These are phyloP conservation scores for Paraurostyla sp. DNA, from an alignment of 73 alveolate species.

Conservation along the genomic window DNA sequence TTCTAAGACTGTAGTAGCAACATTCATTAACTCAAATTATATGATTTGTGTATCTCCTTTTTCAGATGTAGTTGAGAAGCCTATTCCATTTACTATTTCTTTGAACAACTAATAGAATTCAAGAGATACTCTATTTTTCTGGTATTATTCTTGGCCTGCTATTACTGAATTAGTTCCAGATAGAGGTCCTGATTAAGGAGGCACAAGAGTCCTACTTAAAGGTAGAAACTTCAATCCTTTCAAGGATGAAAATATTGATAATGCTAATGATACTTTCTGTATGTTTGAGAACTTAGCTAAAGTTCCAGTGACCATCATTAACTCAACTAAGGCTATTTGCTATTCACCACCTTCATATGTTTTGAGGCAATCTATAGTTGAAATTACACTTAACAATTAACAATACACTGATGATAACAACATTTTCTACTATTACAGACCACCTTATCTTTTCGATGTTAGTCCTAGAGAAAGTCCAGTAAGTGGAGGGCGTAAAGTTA, in stretches of 20 bases:
- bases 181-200: constrained; percentile 96
- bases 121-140: constrained; percentile 82
- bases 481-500: constrained; percentile 87
- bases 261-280: constrained; percentile 90
- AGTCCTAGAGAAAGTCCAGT: constrained; percentile 93
- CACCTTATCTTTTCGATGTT: constrained; percentile 88
- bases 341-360: constrained; percentile 93
- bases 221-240: constrained; percentile 95
- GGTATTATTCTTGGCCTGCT: constrained; percentile 90
- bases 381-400: constrained; percentile 83
- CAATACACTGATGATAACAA: constrained; percentile 91
- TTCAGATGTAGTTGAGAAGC: constrained; percentile 90
- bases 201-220: constrained; percentile 81
- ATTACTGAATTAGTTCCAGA: constrained; percentile 85
- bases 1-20: constrained; percentile 89
- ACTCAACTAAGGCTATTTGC: constrained; percentile 87
- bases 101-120: constrained; percentile 92
- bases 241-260: constrained; percentile 79
- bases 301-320: constrained; percentile 84
- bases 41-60: constrained; percentile 88
- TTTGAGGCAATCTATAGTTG: constrained; percentile 83
- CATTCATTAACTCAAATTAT: constrained; percentile 80
- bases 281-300: constrained; percentile 80
- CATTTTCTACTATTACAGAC: constrained; percentile 88
- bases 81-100: constrained; percentile 89